These are phyloP conservation scores for Candida chilensis DNA, from an alignment of 805 yeast species.

Conservation along the genomic window DNA sequence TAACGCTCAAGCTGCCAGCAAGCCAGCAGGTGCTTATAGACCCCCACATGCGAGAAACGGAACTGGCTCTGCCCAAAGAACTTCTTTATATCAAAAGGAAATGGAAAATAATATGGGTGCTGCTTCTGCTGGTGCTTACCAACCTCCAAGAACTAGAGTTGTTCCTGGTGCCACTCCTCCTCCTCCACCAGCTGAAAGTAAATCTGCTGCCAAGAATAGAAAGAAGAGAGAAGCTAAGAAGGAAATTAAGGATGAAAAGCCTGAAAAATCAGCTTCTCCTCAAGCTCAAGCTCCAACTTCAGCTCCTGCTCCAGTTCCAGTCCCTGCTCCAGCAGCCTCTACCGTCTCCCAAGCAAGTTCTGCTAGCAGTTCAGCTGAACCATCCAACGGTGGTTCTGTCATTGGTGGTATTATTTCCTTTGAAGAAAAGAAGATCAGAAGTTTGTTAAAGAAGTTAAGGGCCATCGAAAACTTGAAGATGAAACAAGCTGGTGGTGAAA, in stretches of 20 bases:
- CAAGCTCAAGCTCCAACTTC: constrained; percentile 5
- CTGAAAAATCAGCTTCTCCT: constrained; percentile 5
- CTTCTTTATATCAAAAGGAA: constrained; percentile 54
- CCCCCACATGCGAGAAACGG: constrained; percentile 87
- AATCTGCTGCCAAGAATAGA: constrained; percentile 63
- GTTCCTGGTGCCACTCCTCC: constrained; percentile 51
- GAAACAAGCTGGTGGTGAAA: constrained; percentile 77
- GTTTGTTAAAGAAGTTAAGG: constrained; percentile 83
- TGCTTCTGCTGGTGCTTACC: constrained; percentile 15
- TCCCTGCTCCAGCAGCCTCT: constrained; percentile 5
- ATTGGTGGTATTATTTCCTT: constrained; percentile 58
- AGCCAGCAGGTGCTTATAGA: constrained; percentile 85
- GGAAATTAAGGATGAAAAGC: constrained; percentile 10
- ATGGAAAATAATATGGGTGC: constrained; percentile 13
- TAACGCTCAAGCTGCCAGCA: constrained; percentile 23
- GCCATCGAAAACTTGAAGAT: constrained; percentile 89
- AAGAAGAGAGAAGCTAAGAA: constrained; percentile 66
- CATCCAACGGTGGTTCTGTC: constrained; percentile 25
- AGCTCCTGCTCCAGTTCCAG: constrained; percentile 5
- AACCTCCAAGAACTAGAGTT: constrained; percentile 19
- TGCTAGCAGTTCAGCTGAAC: constrained; percentile 8
- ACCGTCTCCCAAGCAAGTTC: too few relatives aligned
- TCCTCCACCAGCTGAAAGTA: constrained; percentile 37
- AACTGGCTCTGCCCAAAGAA: constrained; percentile 22
- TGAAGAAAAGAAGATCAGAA: constrained; percentile 89